Evolutionary conservation across 106 monocot species (phyloP), one percentile per base, ranked within the genome.

Genomic region (Amphibolis antarctica): DNA sequence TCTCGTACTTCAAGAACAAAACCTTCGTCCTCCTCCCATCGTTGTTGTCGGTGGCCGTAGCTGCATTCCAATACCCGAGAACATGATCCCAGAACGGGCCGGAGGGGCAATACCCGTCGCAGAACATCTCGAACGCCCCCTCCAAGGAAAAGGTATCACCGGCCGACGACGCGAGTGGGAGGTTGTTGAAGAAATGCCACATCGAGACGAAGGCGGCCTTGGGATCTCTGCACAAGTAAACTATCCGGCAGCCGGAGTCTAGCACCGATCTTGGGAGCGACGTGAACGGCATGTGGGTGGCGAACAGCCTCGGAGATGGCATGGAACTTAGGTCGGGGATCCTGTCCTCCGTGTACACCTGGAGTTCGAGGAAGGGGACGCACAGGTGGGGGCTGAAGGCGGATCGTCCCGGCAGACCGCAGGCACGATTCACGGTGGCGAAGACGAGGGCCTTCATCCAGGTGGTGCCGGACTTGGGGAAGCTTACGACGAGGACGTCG

Each of bases 1-100:
- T 62, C 62, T 75, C 75, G 17, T 55, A 75, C 63, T 48, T 75
- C 29, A 68, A 15, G 57, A 75, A 50, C 54, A 75, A 11, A n/a
- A 75, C 63, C 12, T 56, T 55, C 1, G 10, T 46, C 1, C 10
- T 27, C 6, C 23, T 10, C 0, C 1, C 25, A 0, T 25, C 14
- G 1, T 54, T 25, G n/a, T 24, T 21, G 11, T 1, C 12, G 36
- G 1, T 30, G 6, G 29, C 14, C 10, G 25, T 21, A 5, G n/a
- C 31, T 60, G 24, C 51, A 7, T 62, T 43, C 68, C 55, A 44
- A 55, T 69, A 75, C 21, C 45, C 63, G 21, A 51, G 48, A 2
- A 62, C 62, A 48, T 69, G 68, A 1, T 75, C 69, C 63, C 62
- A 69, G 11, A 54, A 55, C 0, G 75, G 57, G 20, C 75, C 69